These are phyloP conservation scores for Ceratorhiza oryzae-sativae DNA, from an alignment of 1,284 basidiomycete genomes.

Conservation along the genomic window DNA sequence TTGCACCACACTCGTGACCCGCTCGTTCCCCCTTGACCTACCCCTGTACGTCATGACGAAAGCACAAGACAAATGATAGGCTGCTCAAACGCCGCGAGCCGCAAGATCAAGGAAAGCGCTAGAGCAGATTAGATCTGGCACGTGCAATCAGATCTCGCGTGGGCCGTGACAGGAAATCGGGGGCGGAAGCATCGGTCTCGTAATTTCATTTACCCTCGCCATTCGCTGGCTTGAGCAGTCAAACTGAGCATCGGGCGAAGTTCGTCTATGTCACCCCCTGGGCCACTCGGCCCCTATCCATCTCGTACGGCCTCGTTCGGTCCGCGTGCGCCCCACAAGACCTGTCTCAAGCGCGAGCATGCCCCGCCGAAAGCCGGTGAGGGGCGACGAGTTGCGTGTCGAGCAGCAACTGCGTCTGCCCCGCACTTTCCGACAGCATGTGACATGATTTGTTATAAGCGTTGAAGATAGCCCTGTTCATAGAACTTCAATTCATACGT, in stretches of 20 bases:
- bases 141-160: conserved; percentile 9
- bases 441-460: conserved; percentile 6
- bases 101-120: background rate
- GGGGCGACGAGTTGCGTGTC: background rate
- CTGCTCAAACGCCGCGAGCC: background rate
- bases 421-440: conserved; percentile 30
- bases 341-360: background rate
- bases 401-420: conserved; percentile 21
- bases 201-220: background rate
- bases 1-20: background rate
- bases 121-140: background rate
- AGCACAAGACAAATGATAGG: background rate
- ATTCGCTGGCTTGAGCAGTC: background rate
- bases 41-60: background rate
- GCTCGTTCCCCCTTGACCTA: background rate
- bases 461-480: background rate
- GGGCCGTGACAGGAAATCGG: conserved; percentile 17
- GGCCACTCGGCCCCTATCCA: background rate
- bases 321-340: background rate
- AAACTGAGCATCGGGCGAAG: conserved; percentile 5
- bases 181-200: background rate
- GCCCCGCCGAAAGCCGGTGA: background rate
- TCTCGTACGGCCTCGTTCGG: background rate
- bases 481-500: background rate
- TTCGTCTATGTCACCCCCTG: background rate